Evolutionary conservation across 495 filamentous ascomycete genomes (phyloP).

Genomic region (Evansstolkia leycettana): DNA sequence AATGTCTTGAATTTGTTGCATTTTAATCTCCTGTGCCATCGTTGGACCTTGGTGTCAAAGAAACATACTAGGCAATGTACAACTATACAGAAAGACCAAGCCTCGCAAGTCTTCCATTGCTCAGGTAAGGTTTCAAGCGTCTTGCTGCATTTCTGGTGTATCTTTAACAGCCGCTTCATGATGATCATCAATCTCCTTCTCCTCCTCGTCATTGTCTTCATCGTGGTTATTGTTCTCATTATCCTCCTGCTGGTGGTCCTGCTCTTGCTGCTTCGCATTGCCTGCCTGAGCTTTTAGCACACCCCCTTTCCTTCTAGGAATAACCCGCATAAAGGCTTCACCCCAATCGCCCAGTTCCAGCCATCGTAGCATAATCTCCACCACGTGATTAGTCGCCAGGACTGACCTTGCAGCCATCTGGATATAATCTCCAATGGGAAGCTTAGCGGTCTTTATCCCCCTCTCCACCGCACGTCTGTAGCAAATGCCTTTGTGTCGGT

Average conservation of each 20-base stretch:
- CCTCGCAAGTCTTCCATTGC: too few species aligned
- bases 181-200: slow-evolving; percentile 5
- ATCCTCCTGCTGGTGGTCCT: slow-evolving; percentile 17
- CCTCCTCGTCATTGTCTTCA: too few species aligned
- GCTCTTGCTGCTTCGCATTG: slow-evolving; percentile 7
- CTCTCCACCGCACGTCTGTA: slow-evolving; percentile 64
- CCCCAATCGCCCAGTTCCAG: slow-evolving; percentile 83
- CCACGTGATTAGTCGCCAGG: slow-evolving; percentile 85
- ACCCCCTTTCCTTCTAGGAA: slow-evolving; percentile 77
- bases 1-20: too few species aligned
- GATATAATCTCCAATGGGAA: slow-evolving; percentile 89
- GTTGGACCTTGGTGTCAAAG: too few species aligned
- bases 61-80: too few species aligned
- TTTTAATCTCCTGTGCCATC: too few species aligned
- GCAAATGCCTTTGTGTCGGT: slow-evolving; percentile 87
- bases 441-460: slow-evolving; percentile 73
- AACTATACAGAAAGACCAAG: too few species aligned
- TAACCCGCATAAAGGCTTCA: slow-evolving; percentile 69
- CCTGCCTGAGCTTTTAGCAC: slow-evolving; percentile 27
- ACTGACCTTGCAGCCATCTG: slow-evolving; percentile 74
- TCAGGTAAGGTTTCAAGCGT: too few species aligned
- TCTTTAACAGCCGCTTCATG: slow-evolving; percentile 9
- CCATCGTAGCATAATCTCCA: slow-evolving; percentile 93
- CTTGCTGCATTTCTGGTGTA: slow-evolving; percentile 7
- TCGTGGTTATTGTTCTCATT: slow-evolving; percentile 5